Base-by-base conservation (phyloP, 1,284 basidiomycete species). In the Blastosporella zonata region DNA sequence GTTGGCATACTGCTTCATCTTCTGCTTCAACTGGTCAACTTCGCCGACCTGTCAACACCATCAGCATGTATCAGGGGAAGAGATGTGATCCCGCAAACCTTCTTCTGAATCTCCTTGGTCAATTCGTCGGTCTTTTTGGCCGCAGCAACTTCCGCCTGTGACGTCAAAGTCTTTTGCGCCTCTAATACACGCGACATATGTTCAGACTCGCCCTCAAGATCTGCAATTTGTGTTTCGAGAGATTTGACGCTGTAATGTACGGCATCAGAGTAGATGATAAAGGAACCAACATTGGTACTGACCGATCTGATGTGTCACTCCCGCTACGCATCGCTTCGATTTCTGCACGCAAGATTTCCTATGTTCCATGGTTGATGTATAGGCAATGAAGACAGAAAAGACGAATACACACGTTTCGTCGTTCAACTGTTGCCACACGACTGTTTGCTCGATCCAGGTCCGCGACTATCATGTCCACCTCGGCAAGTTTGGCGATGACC, bases 361-460 rank as follows among this genome's bases (percentile, higher is more conserved):
- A 60, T 29, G 27, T 9, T 15, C 17, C 18, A 8, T 51, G n/a
- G 12, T 38, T 20, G 34, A 13, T 7, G 42, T 28, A 17, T 29
- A 10, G n/a, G 31, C 8, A 25, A 6, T 13, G 27, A 17, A 10
- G 29, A 20, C 7, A 39, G 17, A 25, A 40, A n/a, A 9, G 20
- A 37, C 21, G 12, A 39, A 23, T 15, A 63, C 79, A 43, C 54
- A 93, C 92, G 68, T 97, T 97, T 45, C 96, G 81, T 52, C 93
- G 78, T 68, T 99, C 96, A 36, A 98, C 87, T 3, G 88, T 85
- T 0, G 90, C 92, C 1, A 97, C 89, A 9, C 95, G 84, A 61
- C 85, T 90, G 60, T 96, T 97, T 13, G 96, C 93, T 12, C 93
- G 81, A 58, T 95, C 92, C 34, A 98, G 75, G 67, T 99, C 96